These are phyloP conservation scores for Stylosanthes scabra DNA, from an alignment of 331 rosid species.

Conservation along the genomic window DNA sequence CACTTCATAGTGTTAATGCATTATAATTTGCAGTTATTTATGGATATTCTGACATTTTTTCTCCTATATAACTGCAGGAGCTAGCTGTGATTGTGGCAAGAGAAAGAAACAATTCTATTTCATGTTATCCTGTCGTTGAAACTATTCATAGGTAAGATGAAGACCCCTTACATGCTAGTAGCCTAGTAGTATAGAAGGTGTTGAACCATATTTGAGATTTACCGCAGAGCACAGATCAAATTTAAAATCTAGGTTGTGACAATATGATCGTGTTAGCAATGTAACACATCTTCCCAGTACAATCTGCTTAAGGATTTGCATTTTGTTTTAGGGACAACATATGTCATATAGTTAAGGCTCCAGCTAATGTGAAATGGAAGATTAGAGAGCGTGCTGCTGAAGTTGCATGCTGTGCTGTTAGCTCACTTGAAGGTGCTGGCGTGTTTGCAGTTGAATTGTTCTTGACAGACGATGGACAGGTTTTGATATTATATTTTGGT, in stretches of 20 bases:
- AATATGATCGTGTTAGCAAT: conserved; percentile 12
- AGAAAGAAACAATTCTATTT: conserved; percentile 82
- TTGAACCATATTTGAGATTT: neutral
- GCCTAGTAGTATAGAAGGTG: neutral
- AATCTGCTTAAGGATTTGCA: conserved; percentile 34
- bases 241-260: conserved; percentile 19
- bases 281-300: conserved; percentile 27
- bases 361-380: conserved; percentile 74
- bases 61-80: conserved; percentile 60
- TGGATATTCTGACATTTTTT: conserved; percentile 11
- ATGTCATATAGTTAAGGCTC: conserved; percentile 82
- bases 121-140: conserved; percentile 90
- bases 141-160: conserved; percentile 87
- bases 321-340: conserved; percentile 68
- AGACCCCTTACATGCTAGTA: conserved; percentile 9
- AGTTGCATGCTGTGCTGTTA: conserved; percentile 74
- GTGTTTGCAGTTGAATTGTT: conserved; percentile 89
- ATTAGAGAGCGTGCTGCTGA: conserved; percentile 62
- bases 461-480: conserved; percentile 74
- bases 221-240: neutral
- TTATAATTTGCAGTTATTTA: neutral
- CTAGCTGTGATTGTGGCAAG: conserved; percentile 87
- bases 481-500: conserved; percentile 37
- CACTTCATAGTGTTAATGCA: conserved; percentile 11
- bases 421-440: conserved; percentile 84